Base-by-base conservation (phyloP, 1,284 basidiomycete genomes). In the Sporisorium graminicola region DNA sequence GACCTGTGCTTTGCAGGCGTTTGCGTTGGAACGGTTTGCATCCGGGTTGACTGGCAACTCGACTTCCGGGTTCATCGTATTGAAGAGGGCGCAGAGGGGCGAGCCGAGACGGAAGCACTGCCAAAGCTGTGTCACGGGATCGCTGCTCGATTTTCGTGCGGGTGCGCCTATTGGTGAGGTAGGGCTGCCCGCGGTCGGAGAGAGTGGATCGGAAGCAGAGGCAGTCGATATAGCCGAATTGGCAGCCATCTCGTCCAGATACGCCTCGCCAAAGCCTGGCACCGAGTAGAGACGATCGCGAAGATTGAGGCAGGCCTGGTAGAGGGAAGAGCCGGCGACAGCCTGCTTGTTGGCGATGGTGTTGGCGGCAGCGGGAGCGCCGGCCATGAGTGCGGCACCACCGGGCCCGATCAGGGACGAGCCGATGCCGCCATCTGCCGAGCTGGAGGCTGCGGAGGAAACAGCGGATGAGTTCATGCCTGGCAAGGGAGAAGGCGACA, bases 71-170 rank as follows among this genome's bases (percentile, higher is more conserved):
- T 92, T 92, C 65, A 96, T 91, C 82, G 92, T 91, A 87, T 99
- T 97, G 89, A 93, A 96, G 80, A 99, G 91, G 87, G 92, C 95
- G 88, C 94, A 96, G 73, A 99, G 92, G 40, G 95, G 92, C 35
- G 94, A 92, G 70, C 97, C 96, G 47, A 95, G 90, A 40, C 94
- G 92, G 87, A 99, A 93, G 84, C 93, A 91, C 84, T 95, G 93
- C 91, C 95, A 95, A 55, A 98, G 91, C 86, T 95, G 94, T 46
- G 93, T 92, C 80, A 99, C 96, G 35, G 83, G 89, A 81, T 83
- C 86, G 53, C 67, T 65, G 60, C 65, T 65, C n/a, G 57, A 31
- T 35, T 58, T 72, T 16, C 42, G 65, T 1, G 47, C 52, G 3
- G 57, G 31, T 2, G 54, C 33, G n/a, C 43, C 67, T 10, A 61